phyloP scores from a whole-genome alignment of 202 grass and related monocot species.

The Digitaria exilis region DNA sequence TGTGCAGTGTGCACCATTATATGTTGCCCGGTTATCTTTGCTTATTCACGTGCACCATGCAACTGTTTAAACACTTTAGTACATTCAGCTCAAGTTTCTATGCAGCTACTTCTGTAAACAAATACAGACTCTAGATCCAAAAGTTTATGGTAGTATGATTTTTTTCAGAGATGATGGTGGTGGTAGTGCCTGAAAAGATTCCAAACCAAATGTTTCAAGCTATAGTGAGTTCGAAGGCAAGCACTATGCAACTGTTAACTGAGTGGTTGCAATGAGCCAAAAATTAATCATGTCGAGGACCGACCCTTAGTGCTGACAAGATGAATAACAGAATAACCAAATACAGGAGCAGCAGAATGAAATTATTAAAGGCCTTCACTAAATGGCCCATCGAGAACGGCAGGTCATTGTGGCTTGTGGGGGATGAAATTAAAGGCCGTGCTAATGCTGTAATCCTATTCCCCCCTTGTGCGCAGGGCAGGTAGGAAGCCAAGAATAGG shows the following conservation, averaged over 20 bases:
- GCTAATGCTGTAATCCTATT: not conserved
- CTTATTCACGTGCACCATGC: not conserved
- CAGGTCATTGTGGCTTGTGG: not conserved
- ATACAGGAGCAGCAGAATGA: not conserved
- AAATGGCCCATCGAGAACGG: not conserved
- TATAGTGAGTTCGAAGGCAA: not conserved
- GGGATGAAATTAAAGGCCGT: not conserved
- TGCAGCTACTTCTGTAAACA: not conserved
- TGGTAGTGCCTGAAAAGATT: not conserved
- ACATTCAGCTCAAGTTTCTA: not conserved
- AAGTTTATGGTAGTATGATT: not conserved
- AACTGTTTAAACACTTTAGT: not conserved
- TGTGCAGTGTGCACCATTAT: not conserved
- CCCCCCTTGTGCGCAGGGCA: not conserved
- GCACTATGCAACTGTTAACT: not conserved
- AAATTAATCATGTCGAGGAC: not conserved
- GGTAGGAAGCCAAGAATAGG: not conserved
- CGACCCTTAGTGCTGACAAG: too few species aligned
- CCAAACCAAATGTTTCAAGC: not conserved
- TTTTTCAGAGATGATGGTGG: not conserved
- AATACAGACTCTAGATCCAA: not conserved
- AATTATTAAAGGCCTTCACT: not conserved
- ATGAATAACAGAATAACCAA: not conserved
- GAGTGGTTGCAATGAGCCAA: not conserved
- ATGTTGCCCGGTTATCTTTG: not conserved